phyloP scores from a whole-genome alignment of 169 alveolate species.

The Plasmodium yoelii region DNA sequence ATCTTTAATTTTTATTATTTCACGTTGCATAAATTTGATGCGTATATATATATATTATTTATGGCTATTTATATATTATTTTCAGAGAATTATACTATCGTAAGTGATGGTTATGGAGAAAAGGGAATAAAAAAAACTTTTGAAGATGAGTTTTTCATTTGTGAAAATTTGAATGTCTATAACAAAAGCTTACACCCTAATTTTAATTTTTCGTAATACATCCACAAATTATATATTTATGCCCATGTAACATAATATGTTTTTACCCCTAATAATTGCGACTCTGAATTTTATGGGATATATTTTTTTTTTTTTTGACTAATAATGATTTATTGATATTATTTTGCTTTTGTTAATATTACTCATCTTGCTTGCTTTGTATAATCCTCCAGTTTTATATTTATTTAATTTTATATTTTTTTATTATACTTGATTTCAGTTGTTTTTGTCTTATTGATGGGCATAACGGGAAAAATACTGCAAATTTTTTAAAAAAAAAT shows the following conservation, averaged over 20 bases:
- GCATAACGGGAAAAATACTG: constrained; percentile 70
- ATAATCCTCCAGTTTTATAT: neutral
- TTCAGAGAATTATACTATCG: constrained; percentile 54
- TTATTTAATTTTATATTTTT: neutral
- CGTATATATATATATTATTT: constrained; percentile 3
- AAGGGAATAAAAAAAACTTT: constrained; percentile 80
- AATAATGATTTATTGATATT: neutral
- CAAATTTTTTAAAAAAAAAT: constrained; percentile 63
- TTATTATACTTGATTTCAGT: constrained; percentile 24
- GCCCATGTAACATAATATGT: constrained; percentile 1
- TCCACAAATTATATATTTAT: neutral
- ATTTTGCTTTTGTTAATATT: neutral
- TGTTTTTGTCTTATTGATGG: constrained; percentile 73
- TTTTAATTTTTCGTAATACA: constrained; percentile 67
- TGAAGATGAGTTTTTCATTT: constrained; percentile 81
- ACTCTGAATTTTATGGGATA: neutral
- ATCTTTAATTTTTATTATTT: neutral
- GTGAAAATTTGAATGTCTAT: constrained; percentile 71
- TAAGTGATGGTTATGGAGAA: constrained; percentile 78
- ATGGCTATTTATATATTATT: constrained; percentile 13
- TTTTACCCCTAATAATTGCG: neutral
- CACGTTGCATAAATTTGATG: neutral
- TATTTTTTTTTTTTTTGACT: neutral
- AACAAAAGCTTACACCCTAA: constrained; percentile 63
- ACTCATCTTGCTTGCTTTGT: neutral